Evolutionary conservation across 495 filamentous ascomycete species (phyloP), one percentile per base, ranked within the genome.

Genomic region (Endocarpon pusillum): DNA sequence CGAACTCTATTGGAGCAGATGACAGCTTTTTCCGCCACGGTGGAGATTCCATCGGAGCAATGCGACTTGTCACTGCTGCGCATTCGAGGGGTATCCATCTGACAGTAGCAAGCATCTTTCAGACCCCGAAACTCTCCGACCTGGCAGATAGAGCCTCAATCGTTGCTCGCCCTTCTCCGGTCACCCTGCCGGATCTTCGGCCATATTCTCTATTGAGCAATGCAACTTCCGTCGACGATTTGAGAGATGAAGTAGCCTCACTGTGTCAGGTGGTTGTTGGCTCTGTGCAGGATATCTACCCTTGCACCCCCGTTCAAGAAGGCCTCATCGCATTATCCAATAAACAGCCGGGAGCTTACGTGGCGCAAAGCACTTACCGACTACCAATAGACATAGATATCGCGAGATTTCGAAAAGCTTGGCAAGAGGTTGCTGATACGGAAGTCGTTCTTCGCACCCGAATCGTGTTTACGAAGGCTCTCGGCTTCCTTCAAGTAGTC

Each of bases 251-350:
- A 15, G 47, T 66, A 9, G 48, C 53, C 9, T 47, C 46, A 1
- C 55, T 55, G 23, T 75, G 67, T 31, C 17, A 32, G 4, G 39
- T 73, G 7, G 32, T 49, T 1, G 47, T 48, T 8, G 49, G 61
- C 0, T 35, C 49, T 0, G 56, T 79, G 8, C 19, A 31, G 0
- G 64, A 83, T 47, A 48, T 74, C 0, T 82, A 78, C 38, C 75
- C 76, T 4, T 81, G 75, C 55, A 78, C 70, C 3, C 64, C 78
- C 8, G 53, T 81, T 1, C 79, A 85, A 48, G 78, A 78, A 41
- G 75, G 73, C 1, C 58, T 82, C 12, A 56, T 80, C 48, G 69
- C 71, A 1, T 48, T 77, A 2, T 76, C 77, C 0, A 52, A 59
- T 26, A 65, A 66, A 35, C 58, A 66, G 7, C 37, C 46, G 8